phyloP scores from a whole-genome alignment of 2,329 filamentous ascomycete species.

The Lachnellula subtilissima region DNA sequence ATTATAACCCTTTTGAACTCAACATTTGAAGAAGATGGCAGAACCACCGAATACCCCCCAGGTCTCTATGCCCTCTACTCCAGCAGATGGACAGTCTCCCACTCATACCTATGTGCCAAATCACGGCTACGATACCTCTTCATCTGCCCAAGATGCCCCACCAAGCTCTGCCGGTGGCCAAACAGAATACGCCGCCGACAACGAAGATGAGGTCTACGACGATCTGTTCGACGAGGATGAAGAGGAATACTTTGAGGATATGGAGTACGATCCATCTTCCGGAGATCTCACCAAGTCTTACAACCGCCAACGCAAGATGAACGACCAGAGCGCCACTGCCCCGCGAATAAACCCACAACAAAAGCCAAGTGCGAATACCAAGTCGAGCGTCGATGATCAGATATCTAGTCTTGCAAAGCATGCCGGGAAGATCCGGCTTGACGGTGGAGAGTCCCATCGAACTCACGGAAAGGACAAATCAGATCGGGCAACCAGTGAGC shows the following conservation, averaged over 20 bases:
- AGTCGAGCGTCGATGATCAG: slow-evolving; percentile 78
- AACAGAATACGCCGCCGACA: slow-evolving; percentile 31
- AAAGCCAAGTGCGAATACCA: slow-evolving; percentile 74
- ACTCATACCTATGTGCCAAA: slow-evolving; percentile 45
- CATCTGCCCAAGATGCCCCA: slow-evolving; percentile 30
- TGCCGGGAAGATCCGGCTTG: slow-evolving; percentile 78
- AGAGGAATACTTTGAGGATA: slow-evolving; percentile 54
- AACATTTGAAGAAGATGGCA: not conserved
- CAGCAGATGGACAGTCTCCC: slow-evolving; percentile 41
- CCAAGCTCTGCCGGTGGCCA: slow-evolving; percentile 24
- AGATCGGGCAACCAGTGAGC: slow-evolving; percentile 88
- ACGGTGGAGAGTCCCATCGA: slow-evolving; percentile 54
- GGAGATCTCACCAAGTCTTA: slow-evolving; percentile 75
- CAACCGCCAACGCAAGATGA: slow-evolving; percentile 73
- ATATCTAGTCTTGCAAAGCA: slow-evolving; percentile 79
- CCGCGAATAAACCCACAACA: slow-evolving; percentile 69
- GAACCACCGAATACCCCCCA: slow-evolving; percentile 12
- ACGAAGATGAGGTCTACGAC: slow-evolving; percentile 40
- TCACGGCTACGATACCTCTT: slow-evolving; percentile 41
- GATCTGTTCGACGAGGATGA: slow-evolving; percentile 54
- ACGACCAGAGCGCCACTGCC: slow-evolving; percentile 42
- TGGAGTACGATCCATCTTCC: slow-evolving; percentile 51
- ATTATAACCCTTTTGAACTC: not conserved
- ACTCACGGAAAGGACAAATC: slow-evolving; percentile 74
- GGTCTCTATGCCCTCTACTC: slow-evolving; percentile 25